Base-by-base conservation (phyloP, 768 basidiomycete genomes). In the Termitomyces sp. region DNA sequence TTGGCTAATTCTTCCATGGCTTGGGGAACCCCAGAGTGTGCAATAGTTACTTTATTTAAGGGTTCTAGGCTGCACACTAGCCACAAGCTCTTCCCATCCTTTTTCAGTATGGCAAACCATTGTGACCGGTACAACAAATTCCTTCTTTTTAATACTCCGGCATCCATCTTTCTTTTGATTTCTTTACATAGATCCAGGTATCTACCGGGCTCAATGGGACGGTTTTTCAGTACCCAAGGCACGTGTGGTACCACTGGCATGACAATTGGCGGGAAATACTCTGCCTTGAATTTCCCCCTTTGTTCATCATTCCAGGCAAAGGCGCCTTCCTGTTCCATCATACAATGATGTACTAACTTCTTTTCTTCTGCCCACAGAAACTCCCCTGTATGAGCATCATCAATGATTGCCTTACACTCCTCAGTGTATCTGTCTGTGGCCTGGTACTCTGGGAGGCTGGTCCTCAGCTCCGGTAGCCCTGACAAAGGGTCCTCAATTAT, bases 61-160 rank as follows among this genome's bases (percentile, higher is more conserved):
- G 70, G 72, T 46, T 73, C 66, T 0, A 77, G 56, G 41, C 72
- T 66, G 42, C 75, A 73, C 0, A 79, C 73, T 4, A 75, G 60
- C 4, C 69, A 56, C 0, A 78, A 51, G 9, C n/a, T 38, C 50
- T 72, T 56, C 57, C 49, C 41, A 20, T 54, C 51, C 29, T 56
- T 60, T 25, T 47, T 49, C 2, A 46, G 63, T 4, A 74, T 56
- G 41, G 66, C 76, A 0, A 63, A 68, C 0, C 56, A 55, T 0
- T 66, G 68, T 0, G 69, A 75, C 0, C 69, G 53, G 39, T 77
- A 76, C 0, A 66, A 70, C 1, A 35, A 68, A 22, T 70, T 65
- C 0, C 68, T 70, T 0, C 62, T 67, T 52, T 76, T 66, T 40
- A 75, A 76, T 0, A 73, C 66, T 0, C 73, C 70, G 0, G 71